Conservation (phyloP, 2,329 filamentous ascomycete genomes). For the Verticillium albo-atrum region DNA sequence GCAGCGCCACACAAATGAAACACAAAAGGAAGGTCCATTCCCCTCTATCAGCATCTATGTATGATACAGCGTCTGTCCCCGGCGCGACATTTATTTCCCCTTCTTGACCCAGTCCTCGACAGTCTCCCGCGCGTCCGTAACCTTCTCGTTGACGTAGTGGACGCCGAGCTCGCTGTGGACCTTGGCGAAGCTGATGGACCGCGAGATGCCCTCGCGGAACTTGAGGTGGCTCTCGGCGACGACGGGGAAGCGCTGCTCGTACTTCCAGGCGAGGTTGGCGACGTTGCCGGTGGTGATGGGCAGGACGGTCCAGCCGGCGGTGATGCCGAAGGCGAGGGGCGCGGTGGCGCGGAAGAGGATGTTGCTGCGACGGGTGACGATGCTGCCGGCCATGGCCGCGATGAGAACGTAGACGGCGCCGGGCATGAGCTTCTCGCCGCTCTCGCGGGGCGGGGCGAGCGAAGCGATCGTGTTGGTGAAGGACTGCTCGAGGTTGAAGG, state of each 20-base stretch:
- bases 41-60: slow-evolving; percentile 13
- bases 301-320: slow-evolving; percentile 77
- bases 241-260: slow-evolving; percentile 83
- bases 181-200: slow-evolving; percentile 68
- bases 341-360: slow-evolving; percentile 73
- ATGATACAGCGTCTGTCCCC: slow-evolving; percentile 4
- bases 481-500: slow-evolving; percentile 80
- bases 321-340: slow-evolving; percentile 75
- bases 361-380: slow-evolving; percentile 83
- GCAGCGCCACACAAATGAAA: slow-evolving; percentile 7
- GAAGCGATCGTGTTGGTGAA: slow-evolving; percentile 88
- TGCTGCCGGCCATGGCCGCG: slow-evolving; percentile 90
- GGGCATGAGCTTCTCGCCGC: slow-evolving; percentile 84
- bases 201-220: slow-evolving; percentile 63
- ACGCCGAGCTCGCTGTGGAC: slow-evolving; percentile 68
- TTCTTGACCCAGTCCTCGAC: slow-evolving; percentile 90
- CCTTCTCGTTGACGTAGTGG: slow-evolving; percentile 74
- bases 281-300: slow-evolving; percentile 90
- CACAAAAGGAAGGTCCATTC: slow-evolving; percentile 8
- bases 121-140: slow-evolving; percentile 67
- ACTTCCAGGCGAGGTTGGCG: slow-evolving; percentile 81
- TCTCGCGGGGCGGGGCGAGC: slow-evolving; percentile 79
- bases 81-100: slow-evolving; percentile 65
- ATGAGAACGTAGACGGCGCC: slow-evolving; percentile 90
- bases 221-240: slow-evolving; percentile 76